These are phyloP conservation scores for Begonia fuchsioides DNA, from an alignment of 306 rosid species.

Conservation along the genomic window DNA sequence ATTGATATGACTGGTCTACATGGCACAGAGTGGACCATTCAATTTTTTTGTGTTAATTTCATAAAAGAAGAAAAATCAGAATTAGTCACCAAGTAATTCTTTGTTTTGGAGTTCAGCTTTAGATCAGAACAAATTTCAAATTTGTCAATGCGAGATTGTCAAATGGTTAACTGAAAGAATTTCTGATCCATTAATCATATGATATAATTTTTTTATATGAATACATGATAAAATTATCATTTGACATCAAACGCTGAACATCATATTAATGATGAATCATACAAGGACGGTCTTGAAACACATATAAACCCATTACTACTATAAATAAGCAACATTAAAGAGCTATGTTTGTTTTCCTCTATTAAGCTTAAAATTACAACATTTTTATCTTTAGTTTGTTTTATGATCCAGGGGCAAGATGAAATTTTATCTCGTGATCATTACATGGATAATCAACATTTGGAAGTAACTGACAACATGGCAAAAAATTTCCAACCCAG, in stretches of 20 bases:
- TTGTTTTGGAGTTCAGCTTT: too few relatives aligned
- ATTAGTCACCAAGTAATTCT: too few relatives aligned
- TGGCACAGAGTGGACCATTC: too few relatives aligned
- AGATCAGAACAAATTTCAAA: too few relatives aligned
- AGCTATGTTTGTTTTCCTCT: conserved; percentile 2
- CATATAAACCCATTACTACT: conserved; percentile 31
- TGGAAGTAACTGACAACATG: conserved; percentile 6
- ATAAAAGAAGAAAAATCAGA: too few relatives aligned
- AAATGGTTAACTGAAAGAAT: conserved; percentile 5
- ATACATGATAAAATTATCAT: conserved; percentile 70
- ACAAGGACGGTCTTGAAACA: conserved; percentile 29
- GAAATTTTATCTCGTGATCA: neutral
- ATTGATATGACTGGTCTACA: conserved; percentile 4
- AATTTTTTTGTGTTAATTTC: too few relatives aligned
- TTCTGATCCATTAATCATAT: conserved; percentile 2
- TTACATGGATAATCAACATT: conserved; percentile 1
- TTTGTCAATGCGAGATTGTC: conserved; percentile 1
- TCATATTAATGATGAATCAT: conserved; percentile 32
- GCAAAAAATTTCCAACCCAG: neutral
- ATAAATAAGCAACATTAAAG: conserved; percentile 6
- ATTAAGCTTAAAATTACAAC: neutral
- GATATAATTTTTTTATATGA: too few relatives aligned
- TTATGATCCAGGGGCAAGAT: too few relatives aligned
- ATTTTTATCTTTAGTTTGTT: too few relatives aligned
- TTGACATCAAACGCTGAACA: conserved; percentile 27